These are phyloP conservation scores for Talaromyces sp. DNA, from an alignment of 2,329 filamentous ascomycete species.

Conservation along the genomic window DNA sequence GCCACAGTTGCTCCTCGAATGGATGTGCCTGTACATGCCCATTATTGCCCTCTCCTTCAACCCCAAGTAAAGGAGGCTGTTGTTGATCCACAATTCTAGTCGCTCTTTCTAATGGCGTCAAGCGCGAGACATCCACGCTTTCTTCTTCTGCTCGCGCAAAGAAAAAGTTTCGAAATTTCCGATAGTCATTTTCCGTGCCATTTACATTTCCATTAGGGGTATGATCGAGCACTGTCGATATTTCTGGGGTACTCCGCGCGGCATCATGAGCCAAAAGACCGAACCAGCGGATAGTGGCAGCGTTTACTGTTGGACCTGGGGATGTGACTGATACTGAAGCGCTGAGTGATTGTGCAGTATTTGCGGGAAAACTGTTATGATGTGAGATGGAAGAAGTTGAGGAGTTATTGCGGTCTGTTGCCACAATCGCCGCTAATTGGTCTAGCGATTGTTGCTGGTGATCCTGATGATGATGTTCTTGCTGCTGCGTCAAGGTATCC, in stretches of 20 bases:
- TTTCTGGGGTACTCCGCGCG: background rate
- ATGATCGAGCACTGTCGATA: background rate
- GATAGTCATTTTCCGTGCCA: background rate
- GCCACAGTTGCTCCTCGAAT: slow-evolving; percentile 23
- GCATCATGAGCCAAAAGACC: slow-evolving; percentile 24
- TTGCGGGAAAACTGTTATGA: background rate
- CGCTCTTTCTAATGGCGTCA: slow-evolving; percentile 22
- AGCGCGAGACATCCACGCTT: background rate
- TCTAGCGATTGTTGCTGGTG: background rate
- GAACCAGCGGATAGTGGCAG: slow-evolving; percentile 26
- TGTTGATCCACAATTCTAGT: slow-evolving; percentile 23
- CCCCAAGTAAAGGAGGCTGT: background rate
- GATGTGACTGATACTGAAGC: background rate
- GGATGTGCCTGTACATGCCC: background rate
- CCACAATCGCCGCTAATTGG: slow-evolving; percentile 8
- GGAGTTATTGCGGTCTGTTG: slow-evolving; percentile 14
- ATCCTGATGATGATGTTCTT: background rate
- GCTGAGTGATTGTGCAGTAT: background rate
- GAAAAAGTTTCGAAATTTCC: background rate
- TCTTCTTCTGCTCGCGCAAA: background rate
- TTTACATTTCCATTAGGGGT: background rate
- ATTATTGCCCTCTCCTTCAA: background rate
- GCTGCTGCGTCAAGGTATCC: background rate
- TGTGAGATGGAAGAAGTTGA: background rate
- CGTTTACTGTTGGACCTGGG: slow-evolving; percentile 2